A percentile compares a stretch with the other conserved stretches of the same genome.
These are phyloP conservation scores for Biscogniauxia sp. DNA, from an alignment of 2,329 filamentous ascomycete genomes.

Conservation along the genomic window DNA sequence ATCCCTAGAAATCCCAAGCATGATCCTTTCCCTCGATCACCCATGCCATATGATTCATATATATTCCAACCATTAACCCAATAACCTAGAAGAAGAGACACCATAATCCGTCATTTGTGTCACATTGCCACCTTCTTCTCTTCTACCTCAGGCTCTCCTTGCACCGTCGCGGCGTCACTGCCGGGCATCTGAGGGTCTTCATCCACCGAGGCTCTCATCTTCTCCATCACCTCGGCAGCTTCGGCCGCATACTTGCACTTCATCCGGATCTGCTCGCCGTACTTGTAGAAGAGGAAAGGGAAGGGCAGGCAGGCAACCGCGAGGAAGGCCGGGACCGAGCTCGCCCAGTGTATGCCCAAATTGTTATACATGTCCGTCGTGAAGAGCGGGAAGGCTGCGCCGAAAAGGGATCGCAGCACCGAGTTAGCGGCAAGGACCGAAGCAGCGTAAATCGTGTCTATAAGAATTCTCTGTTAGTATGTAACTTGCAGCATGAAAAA, in stretches of 20 bases:
- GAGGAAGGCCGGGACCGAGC: slow-evolving; percentile 68
- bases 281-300: slow-evolving; percentile 71
- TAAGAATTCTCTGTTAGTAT: background rate
- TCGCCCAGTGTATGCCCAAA: slow-evolving; percentile 72
- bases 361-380: slow-evolving; percentile 50
- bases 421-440: slow-evolving; percentile 57
- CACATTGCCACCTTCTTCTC: background rate
- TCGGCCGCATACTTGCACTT: slow-evolving; percentile 67
- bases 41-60: background rate
- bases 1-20: background rate
- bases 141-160: background rate
- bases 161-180: background rate
- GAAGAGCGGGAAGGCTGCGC: slow-evolving; percentile 58
- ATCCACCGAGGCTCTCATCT: background rate
- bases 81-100: background rate
- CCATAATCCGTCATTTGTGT: background rate
- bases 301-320: slow-evolving; percentile 67
- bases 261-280: slow-evolving; percentile 59
- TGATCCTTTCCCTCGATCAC: background rate
- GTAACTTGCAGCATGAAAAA: too few relatives aligned
- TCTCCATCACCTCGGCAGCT: slow-evolving; percentile 33
- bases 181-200: background rate
- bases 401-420: slow-evolving; percentile 56
- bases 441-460: slow-evolving; percentile 68
- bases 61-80: background rate